Evolutionary conservation across 164 flowering plant genomes (phyloP).

Genomic region (Dillenia suffruticosa): DNA sequence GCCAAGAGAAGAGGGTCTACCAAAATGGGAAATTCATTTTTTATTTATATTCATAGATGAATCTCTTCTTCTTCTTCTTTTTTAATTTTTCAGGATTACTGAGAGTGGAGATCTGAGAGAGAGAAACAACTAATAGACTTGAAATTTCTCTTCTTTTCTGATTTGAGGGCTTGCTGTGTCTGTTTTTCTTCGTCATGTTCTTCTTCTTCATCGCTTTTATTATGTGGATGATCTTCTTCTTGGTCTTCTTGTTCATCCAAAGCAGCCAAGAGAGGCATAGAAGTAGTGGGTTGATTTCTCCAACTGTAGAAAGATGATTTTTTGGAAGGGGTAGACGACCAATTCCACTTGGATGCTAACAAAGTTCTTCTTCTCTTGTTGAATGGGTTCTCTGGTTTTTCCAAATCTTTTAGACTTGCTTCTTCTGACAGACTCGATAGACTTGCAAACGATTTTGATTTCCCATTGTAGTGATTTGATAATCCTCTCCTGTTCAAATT

Average conservation of each 20-base stretch:
- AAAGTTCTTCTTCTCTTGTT: slow-evolving; percentile 56
- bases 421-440: slow-evolving; percentile 39
- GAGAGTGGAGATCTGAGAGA: slow-evolving; percentile 31
- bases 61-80: no score
- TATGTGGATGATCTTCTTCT: slow-evolving; percentile 6
- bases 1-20: no score
- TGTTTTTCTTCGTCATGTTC: slow-evolving; percentile 1
- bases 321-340: background rate
- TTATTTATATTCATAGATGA: no score
- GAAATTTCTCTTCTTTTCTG: slow-evolving; percentile 15
- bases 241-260: slow-evolving; percentile 25
- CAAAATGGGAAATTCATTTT: no score
- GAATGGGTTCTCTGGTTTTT: slow-evolving; percentile 52
- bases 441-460: slow-evolving; percentile 58
- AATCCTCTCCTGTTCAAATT: slow-evolving; percentile 47
- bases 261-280: slow-evolving; percentile 37
- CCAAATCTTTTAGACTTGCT: slow-evolving; percentile 29
- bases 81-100: background rate
- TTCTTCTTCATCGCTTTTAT: slow-evolving; percentile 8
- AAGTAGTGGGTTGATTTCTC: slow-evolving; percentile 24
- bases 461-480: slow-evolving; percentile 52
- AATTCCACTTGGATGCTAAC: slow-evolving; percentile 29
- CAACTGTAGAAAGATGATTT: slow-evolving; percentile 28
- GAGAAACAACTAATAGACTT: slow-evolving; percentile 33
- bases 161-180: slow-evolving; percentile 1